These are phyloP conservation scores for Geotrichum restrictum DNA, from an alignment of 1,139 yeast species.

Conservation along the genomic window DNA sequence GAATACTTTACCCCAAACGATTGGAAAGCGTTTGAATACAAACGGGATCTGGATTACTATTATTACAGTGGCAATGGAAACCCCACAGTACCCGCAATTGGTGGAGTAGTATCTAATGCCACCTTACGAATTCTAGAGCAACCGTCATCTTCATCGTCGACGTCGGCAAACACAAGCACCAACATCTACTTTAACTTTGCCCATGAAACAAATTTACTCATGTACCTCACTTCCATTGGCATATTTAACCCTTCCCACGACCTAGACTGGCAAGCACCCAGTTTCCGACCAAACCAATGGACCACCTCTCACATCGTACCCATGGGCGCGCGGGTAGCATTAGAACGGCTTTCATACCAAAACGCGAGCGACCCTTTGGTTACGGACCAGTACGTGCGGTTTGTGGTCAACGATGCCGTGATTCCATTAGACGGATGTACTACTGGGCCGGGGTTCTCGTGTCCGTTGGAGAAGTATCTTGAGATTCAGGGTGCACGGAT, in stretches of 20 bases:
- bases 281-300: constrained; percentile 43
- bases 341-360: constrained; percentile 49
- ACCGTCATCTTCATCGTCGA: constrained; percentile 38
- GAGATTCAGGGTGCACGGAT: constrained; percentile 7
- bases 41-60: constrained; percentile 47
- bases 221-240: constrained; percentile 51
- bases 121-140: constrained; percentile 42
- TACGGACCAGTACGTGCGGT: constrained; percentile 45
- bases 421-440: constrained; percentile 51
- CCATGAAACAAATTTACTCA: constrained; percentile 57
- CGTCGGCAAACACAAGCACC: constrained; percentile 32
- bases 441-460: constrained; percentile 60
- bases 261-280: constrained; percentile 39
- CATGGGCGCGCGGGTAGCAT: constrained; percentile 53
- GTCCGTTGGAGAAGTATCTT: constrained; percentile 45
- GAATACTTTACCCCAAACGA: constrained; percentile 54
- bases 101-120: constrained; percentile 52
- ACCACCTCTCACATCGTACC: constrained; percentile 46
- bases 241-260: constrained; percentile 43
- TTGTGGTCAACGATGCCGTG: constrained; percentile 58
- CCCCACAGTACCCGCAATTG: constrained; percentile 44
- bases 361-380: not conserved
- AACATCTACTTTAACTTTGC: constrained; percentile 44
- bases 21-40: constrained; percentile 47
- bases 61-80: constrained; percentile 55